Base-by-base conservation (phyloP, 306 rosid species). In the Lathyrus oleraceus region DNA sequence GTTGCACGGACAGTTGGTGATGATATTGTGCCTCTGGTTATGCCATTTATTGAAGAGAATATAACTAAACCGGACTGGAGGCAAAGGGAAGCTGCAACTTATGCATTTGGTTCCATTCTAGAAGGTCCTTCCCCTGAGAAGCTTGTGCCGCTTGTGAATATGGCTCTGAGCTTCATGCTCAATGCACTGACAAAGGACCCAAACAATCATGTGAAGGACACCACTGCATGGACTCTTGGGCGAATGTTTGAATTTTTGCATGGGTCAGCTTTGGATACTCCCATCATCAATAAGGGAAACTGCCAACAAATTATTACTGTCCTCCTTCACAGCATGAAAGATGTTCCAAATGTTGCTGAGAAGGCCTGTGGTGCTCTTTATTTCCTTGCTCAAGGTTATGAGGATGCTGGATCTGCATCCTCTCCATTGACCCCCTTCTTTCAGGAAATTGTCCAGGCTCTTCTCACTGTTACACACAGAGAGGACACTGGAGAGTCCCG, bases 161-260 rank as follows among this genome's bases (percentile, higher is more conserved):
- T 86, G 66, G 96, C 89, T 40, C 75, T 90, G 83, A 82, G 48
- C 45, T 92, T 92, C 73, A 88, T 92, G 98, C 89, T 92, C 28
- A 82, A 83, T 25, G 91, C 98, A 23, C 78, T 92, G 75, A 81
- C 84, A 72, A 83, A 83, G 43, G 98, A 92, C 68, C 96, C 91
- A 11, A 89, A 83, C 67, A 92, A 86, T 79, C 96, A 92, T 27
- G 98, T 92, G 71, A 92, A 88, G 83, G 96, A 92, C 83, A 92
- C 98, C 10, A 90, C 96, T 54, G 98, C 93, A n/a, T 92, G 98
- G 98, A 90, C 98, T 61, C 91, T 92, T 56, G 98, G 96, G 42
- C 69, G 98, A n/a, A 90, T 92, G 82, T 92, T 92, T 67, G 96
- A 92, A 69, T 92, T 92, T 72, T 81, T 92, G 76, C 98, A 92